Percentiles rank a stretch among this genome's conserved stretches.
These are phyloP conservation scores for Coniochaeta hoffmannii DNA, from an alignment of 2,329 filamentous ascomycete species.

Conservation along the genomic window DNA sequence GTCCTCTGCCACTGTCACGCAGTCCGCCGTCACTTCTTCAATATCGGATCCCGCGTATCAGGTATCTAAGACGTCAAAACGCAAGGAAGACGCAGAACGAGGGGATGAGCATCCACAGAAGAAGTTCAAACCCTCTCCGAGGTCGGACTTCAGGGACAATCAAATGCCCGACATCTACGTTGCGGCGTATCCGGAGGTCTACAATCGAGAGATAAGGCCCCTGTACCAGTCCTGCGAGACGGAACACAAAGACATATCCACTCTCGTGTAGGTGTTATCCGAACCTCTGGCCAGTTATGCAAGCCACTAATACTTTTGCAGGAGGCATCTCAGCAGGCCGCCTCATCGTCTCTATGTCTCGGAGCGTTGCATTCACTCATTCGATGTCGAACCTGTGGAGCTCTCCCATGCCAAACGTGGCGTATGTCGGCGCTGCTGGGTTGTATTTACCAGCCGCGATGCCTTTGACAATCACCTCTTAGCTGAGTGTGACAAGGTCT, in stretches of 20 bases:
- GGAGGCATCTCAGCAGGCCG: slow-evolving; percentile 22
- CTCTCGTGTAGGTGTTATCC: slow-evolving; percentile 21
- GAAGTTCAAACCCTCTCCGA: slow-evolving; percentile 10
- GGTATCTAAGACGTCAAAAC: background rate
- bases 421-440: slow-evolving; percentile 25
- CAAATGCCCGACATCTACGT: slow-evolving; percentile 20
- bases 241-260: slow-evolving; percentile 23
- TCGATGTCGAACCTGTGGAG: slow-evolving; percentile 16
- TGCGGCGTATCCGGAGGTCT: slow-evolving; percentile 19
- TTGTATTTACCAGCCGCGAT: slow-evolving; percentile 14
- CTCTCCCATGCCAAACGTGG: slow-evolving; percentile 19
- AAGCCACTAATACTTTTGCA: slow-evolving; percentile 9
- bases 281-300: background rate
- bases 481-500: slow-evolving; percentile 15
- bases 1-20: background rate
- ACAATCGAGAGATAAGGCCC: slow-evolving; percentile 16
- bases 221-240: slow-evolving; percentile 25
- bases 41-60: background rate
- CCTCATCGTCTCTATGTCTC: slow-evolving; percentile 22
- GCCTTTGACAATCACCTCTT: slow-evolving; percentile 19
- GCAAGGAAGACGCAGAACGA: background rate
- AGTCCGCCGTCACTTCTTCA: background rate
- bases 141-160: slow-evolving; percentile 14
- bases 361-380: slow-evolving; percentile 19
- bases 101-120: slow-evolving; percentile 10